Evolutionary conservation across 805 yeast species (phyloP), one percentile per base, ranked within the genome.

Genomic region (Candida sphagnicola): DNA sequence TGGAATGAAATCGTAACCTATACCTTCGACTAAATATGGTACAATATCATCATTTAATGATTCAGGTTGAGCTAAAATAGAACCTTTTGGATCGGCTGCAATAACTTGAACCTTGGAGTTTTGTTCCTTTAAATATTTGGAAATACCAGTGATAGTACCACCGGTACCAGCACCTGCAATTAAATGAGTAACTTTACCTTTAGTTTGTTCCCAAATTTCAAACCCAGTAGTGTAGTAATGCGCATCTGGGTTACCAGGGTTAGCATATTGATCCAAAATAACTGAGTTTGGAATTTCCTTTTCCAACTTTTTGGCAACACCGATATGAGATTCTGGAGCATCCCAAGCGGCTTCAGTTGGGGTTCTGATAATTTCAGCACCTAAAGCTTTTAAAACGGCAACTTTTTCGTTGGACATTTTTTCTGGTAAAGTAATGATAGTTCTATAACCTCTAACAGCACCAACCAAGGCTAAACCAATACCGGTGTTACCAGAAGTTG

Each of bases 141-240:
- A 77, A 19, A 89, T 89, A 40, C 99, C 99, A n/a, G 95, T 72
- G 33, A 91, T 87, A 2, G 99, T 93, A 41, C 99, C 99, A 64
- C 95, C 95, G 41, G 95, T 86, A 65, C 95, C 95, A 5, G 95
- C 95, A 60, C 95, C 95, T 28, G 95, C 95, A 39, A 87, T 84
- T 32, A 87, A 70, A 44, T 82, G 87, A 39, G 78, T 78, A 38
- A 87, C 70, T 43, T 80, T 75, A 25, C 90, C 86, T 18, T 72
- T 62, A 12, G 91, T 76, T 63, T 86, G 95, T 44, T 80, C 78
- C 80, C 89, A 85, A 53, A 86, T 86, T 65, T 86, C 95, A 46
- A 66, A 78, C 40, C 95, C 95, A 16, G 95, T 86, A 38, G 90
- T 89, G 53, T 71, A 75, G 61, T 83, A 85, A 62, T 86, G 95